Evolutionary conservation across 2,329 filamentous ascomycete genomes (phyloP).

Genomic region (Xylariaceae sp.): DNA sequence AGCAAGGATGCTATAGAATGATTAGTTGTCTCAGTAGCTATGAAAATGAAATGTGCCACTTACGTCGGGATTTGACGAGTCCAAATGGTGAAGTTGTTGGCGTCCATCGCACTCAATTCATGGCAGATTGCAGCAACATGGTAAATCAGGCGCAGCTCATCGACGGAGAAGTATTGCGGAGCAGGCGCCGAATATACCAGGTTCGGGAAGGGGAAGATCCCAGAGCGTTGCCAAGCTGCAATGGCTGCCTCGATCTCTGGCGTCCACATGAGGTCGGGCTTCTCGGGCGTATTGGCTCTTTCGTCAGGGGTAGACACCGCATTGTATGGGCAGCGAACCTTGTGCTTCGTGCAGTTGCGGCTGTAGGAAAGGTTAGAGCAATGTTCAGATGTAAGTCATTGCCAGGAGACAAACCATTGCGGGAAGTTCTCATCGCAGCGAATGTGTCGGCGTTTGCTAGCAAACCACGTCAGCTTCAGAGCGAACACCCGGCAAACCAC

Average conservation of each 20-base stretch:
- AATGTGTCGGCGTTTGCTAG: slow-evolving; percentile 85
- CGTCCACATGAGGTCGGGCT: slow-evolving; percentile 74
- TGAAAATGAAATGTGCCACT: slow-evolving; percentile 33
- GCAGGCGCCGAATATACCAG: slow-evolving; percentile 71
- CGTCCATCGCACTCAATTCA: slow-evolving; percentile 70
- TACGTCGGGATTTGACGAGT: slow-evolving; percentile 88
- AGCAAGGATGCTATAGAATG: slow-evolving; percentile 62
- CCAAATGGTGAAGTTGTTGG: slow-evolving; percentile 86
- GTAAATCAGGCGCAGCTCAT: slow-evolving; percentile 83
- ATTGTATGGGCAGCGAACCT: slow-evolving; percentile 97
- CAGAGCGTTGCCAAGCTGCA: slow-evolving; percentile 76
- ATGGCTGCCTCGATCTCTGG: slow-evolving; percentile 78
- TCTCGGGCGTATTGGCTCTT: slow-evolving; percentile 55
- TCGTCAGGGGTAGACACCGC: slow-evolving; percentile 68
- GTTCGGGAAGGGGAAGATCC: slow-evolving; percentile 78
- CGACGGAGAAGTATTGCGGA: slow-evolving; percentile 66
- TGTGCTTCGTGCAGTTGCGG: slow-evolving; percentile 98
- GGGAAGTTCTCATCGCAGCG: slow-evolving; percentile 96
- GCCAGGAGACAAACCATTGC: slow-evolving; percentile 68
- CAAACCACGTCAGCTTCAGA: slow-evolving; percentile 16
- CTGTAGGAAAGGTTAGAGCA: slow-evolving; percentile 41
- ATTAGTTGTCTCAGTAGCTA: slow-evolving; percentile 22
- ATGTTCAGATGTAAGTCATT: slow-evolving; percentile 9
- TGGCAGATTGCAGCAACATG: slow-evolving; percentile 83
- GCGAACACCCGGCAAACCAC: not conserved